Base-by-base conservation (phyloP, 352 stramenopile species). In the Pseudoperonospora humuli region DNA sequence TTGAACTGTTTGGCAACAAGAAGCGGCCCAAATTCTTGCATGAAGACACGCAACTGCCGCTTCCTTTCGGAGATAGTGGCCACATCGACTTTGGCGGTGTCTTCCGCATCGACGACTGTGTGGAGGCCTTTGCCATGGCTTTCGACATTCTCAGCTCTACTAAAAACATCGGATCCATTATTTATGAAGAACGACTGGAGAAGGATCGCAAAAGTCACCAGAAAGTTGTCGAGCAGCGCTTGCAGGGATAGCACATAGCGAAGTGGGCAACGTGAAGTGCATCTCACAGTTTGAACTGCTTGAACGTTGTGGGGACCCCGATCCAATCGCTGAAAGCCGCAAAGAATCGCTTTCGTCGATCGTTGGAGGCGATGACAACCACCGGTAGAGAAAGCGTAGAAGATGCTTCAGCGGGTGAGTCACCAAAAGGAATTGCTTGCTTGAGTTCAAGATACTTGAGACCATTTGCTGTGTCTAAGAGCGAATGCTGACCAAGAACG, bases 121-220 rank as follows among this genome's bases (percentile, higher is more conserved):
- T 86, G 7, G 66, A 84, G 13, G 69, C 66, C 9, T 89, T 89
- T 42, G 66, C 64, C 1, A 85, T 83, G 75, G 71, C 70, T 19
- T 75, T 65, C 34, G 67, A 80, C 29, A 77, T 84, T 21, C 52
- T 85, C 21, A 49, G 19, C 20, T 69, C 71, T 36, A 72, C 68
- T 9, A 35, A 53, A 9, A 70, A 61, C 17, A 59, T 87, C 9
- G 72, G 55, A 1, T 64, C 67, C 23, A 76, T 85, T 58, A 61
- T 87, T 48, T 87, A 71, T 58, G 70, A 85, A 45, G 70, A 84
- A 7, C 35, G 45, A 18, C 26, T 75, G 61, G 52, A 74, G 36
- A 54, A 61, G 23, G 60, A 67, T 25, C 66, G 64, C 37, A 67
- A 66, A 50, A 63, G 64, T 37, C 52, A 33, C 20, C 41, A 47